Conservation (phyloP, 1,139 yeast genomes). For the Pichia terricola region DNA sequence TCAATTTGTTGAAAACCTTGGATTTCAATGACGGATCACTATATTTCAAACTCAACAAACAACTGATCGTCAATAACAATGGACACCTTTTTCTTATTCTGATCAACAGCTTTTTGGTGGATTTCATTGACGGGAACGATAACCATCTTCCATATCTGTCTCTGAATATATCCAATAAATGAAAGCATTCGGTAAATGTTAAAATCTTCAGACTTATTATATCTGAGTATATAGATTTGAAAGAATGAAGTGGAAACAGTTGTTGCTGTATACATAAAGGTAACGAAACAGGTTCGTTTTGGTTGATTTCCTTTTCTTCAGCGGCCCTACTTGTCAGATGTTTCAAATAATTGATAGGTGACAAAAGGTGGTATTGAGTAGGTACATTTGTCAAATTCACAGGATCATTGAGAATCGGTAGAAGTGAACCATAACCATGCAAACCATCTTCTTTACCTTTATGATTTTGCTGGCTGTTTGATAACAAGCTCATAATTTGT, state of each 20-base stretch:
- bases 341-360: conserved; percentile 3
- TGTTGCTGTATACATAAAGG: conserved; percentile 4
- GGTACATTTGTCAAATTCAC: conserved; percentile 6
- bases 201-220: conserved; percentile 41
- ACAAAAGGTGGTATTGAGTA: conserved; percentile 2
- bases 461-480: neutral
- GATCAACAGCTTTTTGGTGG: conserved; percentile 43
- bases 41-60: conserved; percentile 51
- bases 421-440: neutral
- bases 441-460: neutral
- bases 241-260: conserved; percentile 7
- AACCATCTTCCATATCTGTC: conserved; percentile 73
- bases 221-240: conserved; percentile 24
- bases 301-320: neutral
- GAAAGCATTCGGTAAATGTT: conserved; percentile 38
- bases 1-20: conserved; percentile 17
- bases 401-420: conserved; percentile 4
- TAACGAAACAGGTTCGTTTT: neutral
- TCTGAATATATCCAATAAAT: conserved; percentile 48
- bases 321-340: no score
- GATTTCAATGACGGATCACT: conserved; percentile 31
- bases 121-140: conserved; percentile 50
- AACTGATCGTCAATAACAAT: conserved; percentile 55
- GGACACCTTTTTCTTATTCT: conserved; percentile 47
- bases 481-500: neutral